Percentiles rank a stretch among this genome's conserved stretches.
phyloP scores from a whole-genome alignment of 441 rosid genomes.

The Breynia disticha region DNA sequence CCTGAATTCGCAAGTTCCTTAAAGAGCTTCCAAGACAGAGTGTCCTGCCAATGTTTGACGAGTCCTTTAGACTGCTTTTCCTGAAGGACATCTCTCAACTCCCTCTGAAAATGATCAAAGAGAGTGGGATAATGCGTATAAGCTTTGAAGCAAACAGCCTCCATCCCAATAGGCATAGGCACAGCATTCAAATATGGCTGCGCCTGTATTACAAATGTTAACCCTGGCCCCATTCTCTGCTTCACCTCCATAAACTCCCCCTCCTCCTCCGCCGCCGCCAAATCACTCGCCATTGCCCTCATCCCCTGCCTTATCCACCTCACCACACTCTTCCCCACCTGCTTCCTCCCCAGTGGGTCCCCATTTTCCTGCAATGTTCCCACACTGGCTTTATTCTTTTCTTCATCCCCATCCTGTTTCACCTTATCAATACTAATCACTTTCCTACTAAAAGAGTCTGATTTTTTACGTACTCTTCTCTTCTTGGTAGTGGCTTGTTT shows the following conservation, averaged over 20 bases:
- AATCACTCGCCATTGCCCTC: constrained; percentile 78
- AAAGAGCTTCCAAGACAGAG: constrained; percentile 79
- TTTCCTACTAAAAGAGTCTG: background rate
- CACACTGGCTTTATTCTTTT: constrained; percentile 24
- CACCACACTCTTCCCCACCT: constrained; percentile 71
- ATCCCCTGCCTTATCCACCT: constrained; percentile 77
- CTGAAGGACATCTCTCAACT: constrained; percentile 70
- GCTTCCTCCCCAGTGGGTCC: constrained; percentile 75
- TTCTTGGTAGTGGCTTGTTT: background rate
- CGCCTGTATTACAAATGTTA: constrained; percentile 80
- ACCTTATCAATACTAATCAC: constrained; percentile 2
- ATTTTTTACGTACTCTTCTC: background rate
- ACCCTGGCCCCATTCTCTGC: constrained; percentile 69
- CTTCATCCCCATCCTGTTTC: constrained; percentile 17
- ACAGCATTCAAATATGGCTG: constrained; percentile 76
- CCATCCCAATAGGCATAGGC: constrained; percentile 80
- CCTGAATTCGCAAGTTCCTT: constrained; percentile 89
- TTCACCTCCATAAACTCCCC: constrained; percentile 73
- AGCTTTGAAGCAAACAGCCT: constrained; percentile 78
- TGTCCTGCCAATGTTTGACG: constrained; percentile 56
- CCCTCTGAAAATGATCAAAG: constrained; percentile 93
- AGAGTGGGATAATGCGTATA: constrained; percentile 83
- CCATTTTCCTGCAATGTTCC: constrained; percentile 60
- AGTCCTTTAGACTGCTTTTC: constrained; percentile 39
- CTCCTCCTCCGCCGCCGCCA: constrained; percentile 61